phyloP scores from a whole-genome alignment of 495 filamentous ascomycete species.

The Cenococcum geophilum region DNA sequence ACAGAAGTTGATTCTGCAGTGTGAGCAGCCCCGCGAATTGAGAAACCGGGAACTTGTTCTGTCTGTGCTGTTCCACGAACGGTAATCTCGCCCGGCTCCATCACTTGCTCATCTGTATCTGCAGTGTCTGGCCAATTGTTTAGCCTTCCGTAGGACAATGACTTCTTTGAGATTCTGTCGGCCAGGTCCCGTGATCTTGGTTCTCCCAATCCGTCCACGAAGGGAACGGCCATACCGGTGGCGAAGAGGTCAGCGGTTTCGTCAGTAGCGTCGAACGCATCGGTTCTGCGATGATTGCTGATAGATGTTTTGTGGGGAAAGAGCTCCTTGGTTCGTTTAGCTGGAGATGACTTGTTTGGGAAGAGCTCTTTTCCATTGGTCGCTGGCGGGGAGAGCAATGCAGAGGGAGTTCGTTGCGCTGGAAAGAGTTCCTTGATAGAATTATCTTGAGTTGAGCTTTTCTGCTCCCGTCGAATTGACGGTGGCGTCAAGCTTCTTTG shows the following conservation, averaged over 20 bases:
- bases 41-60: slow-evolving; percentile 13
- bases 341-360: slow-evolving; percentile 29
- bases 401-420: neutral
- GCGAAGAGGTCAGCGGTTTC: slow-evolving; percentile 16
- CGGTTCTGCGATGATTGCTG: slow-evolving; percentile 58
- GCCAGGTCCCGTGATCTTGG: slow-evolving; percentile 15
- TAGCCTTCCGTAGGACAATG: neutral
- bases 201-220: slow-evolving; percentile 10
- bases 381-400: neutral
- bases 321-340: slow-evolving; percentile 50
- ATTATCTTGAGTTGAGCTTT: slow-evolving; percentile 12
- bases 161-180: slow-evolving; percentile 1
- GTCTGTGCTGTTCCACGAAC: slow-evolving; percentile 24
- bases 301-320: slow-evolving; percentile 54
- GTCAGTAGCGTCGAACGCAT: slow-evolving; percentile 49
- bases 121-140: neutral
- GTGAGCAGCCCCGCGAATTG: slow-evolving; percentile 26
- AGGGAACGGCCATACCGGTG: slow-evolving; percentile 14
- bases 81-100: slow-evolving; percentile 20
- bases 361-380: slow-evolving; percentile 48
- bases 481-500: slow-evolving; percentile 20
- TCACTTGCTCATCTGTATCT: neutral
- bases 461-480: neutral
- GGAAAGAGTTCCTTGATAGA: slow-evolving; percentile 4
- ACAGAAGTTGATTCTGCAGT: slow-evolving; percentile 9